Evolutionary conservation across 371 early-diverging fungal species (phyloP), one percentile per base, ranked within the genome.

Genomic region (Sporodiniella umbellata): DNA sequence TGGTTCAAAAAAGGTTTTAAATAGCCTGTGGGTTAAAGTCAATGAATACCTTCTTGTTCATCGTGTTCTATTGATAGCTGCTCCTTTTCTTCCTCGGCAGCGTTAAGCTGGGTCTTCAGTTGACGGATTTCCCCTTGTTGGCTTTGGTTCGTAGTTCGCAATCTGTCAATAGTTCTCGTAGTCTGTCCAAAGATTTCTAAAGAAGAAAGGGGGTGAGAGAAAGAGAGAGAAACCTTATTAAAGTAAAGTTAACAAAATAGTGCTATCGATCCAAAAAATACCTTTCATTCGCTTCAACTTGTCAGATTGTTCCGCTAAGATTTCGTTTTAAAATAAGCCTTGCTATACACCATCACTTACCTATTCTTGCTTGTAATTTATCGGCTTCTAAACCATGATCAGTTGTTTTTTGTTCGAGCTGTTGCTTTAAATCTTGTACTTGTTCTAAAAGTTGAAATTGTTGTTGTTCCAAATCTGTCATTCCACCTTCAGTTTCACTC

Each of bases 151-250:
- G 74, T 66, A n/a, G 77, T 75, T 5, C 85, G 71, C 46, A 81
- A 80, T 17, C 75, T 72, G 49, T 79, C 81, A 28, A 84, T 53
- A 37, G 70, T 84, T 45, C 79, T 81, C 31, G 80, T 80, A 23
- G 83, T 81, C 30, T 78, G 81, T 5, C 78, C 80, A 62, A 84
- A 84, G 8, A 84, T 80, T 19, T 70, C 76, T 75, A 30, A 15
- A 8, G 14, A 4, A 28, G 10, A 28, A n/a, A n/a, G n/a, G n/a
- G n/a, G n/a, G n/a, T n/a, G n/a, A n/a, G n/a, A n/a, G n/a, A n/a
- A n/a, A n/a, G n/a, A n/a, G n/a, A n/a, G n/a, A n/a, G n/a, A n/a
- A n/a, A n/a, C n/a, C n/a, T n/a, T n/a, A n/a, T n/a, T n/a, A n/a
- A n/a, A n/a, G n/a, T n/a, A n/a, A n/a, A n/a, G n/a, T n/a, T n/a